phyloP scores from a whole-genome alignment of 208 protist species.

The Trypanosoma congolense region DNA sequence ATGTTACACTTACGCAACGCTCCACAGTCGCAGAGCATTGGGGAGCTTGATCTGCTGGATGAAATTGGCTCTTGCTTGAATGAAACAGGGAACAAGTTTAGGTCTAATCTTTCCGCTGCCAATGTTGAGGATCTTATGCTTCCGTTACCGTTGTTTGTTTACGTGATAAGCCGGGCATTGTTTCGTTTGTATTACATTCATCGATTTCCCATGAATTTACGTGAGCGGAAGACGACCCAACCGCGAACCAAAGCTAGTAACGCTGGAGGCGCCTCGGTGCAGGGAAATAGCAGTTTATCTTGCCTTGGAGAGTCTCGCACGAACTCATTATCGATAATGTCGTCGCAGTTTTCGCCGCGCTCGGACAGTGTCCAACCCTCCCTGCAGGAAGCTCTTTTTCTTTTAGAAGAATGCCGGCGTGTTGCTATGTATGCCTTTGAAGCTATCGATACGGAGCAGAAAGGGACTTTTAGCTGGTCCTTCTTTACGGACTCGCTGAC shows the following conservation, averaged over 20 bases:
- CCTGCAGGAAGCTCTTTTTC: conserved; percentile 9
- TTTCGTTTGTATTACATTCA: conserved; percentile 51
- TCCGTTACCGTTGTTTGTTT: conserved; percentile 69
- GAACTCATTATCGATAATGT: neutral
- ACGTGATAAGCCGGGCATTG: conserved; percentile 62
- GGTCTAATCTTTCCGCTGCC: neutral
- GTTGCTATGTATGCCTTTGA: conserved; percentile 52
- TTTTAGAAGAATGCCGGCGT: conserved; percentile 36
- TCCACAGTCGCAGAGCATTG: conserved; percentile 8
- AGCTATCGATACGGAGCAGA: conserved; percentile 54
- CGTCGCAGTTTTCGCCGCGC: neutral
- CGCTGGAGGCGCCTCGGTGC: neutral
- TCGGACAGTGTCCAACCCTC: neutral
- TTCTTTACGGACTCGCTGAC: conserved; percentile 64
- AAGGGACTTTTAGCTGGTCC: conserved; percentile 56
- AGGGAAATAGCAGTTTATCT: neutral
- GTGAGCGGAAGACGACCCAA: conserved; percentile 7
- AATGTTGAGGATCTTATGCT: conserved; percentile 19
- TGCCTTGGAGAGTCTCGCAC: neutral
- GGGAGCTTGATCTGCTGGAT: conserved; percentile 22
- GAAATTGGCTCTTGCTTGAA: neutral
- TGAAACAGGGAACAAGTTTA: neutral
- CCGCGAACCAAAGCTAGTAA: neutral
- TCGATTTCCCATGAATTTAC: conserved; percentile 45
- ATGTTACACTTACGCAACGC: conserved; percentile 7